Conservation (phyloP, 2,329 filamentous ascomycete genomes). For the Meredithiella fracta region DNA sequence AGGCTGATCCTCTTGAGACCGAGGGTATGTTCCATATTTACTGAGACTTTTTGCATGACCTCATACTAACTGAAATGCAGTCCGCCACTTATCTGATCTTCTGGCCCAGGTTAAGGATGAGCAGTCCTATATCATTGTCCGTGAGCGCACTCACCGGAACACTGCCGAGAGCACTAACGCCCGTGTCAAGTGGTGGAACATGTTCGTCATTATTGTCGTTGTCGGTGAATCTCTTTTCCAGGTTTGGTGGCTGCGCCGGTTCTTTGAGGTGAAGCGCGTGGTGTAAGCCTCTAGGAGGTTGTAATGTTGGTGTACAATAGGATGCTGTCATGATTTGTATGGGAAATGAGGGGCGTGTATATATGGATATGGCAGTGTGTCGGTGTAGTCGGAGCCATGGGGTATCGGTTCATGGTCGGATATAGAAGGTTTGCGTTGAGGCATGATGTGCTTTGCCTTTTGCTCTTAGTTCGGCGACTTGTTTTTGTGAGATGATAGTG, state of each 20-base stretch:
- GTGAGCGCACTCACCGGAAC: conserved; percentile 92
- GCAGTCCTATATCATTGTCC: conserved; percentile 88
- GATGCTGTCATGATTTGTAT: background rate
- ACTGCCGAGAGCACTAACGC: conserved; percentile 97
- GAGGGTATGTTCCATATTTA: conserved; percentile 47
- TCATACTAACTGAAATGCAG: conserved; percentile 27
- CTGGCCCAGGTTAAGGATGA: conserved; percentile 91
- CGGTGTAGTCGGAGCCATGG: background rate
- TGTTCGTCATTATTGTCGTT: conserved; percentile 83
- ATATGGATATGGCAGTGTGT: background rate
- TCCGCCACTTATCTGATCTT: conserved; percentile 68
- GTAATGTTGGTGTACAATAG: background rate
- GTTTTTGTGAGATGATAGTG: background rate
- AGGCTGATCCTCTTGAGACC: conserved; percentile 73
- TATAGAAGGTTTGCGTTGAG: background rate
- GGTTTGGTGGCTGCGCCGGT: conserved; percentile 97
- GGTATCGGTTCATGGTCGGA: background rate
- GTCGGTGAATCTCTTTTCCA: conserved; percentile 91
- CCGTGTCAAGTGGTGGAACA: conserved; percentile 98
- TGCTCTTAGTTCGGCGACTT: background rate
- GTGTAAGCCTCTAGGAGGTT: background rate
- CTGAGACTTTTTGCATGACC: background rate
- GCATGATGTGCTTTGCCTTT: background rate
- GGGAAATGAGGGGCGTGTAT: background rate
- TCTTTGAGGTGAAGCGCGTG: conserved; percentile 57